These are phyloP conservation scores for Pseudozyma hubeiensis DNA, from an alignment of 1,284 basidiomycete species.

Conservation along the genomic window DNA sequence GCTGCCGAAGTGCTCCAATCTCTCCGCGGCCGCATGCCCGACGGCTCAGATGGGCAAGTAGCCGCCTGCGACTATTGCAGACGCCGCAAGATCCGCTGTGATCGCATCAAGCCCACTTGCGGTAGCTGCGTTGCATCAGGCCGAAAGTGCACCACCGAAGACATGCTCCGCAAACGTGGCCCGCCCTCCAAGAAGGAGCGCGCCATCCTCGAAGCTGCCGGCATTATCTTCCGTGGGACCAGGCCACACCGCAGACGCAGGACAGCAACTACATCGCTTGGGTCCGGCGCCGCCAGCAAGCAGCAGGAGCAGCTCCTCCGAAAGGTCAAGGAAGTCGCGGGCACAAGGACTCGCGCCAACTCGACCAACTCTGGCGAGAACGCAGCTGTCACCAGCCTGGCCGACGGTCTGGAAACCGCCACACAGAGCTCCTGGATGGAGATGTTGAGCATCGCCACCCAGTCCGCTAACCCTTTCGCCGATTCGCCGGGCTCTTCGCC, in stretches of 20 bases:
- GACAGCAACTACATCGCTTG: conserved; percentile 42
- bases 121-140: conserved; percentile 39
- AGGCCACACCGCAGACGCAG: conserved; percentile 43
- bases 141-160: conserved; percentile 50
- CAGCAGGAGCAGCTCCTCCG: conserved; percentile 39
- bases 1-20: conserved; percentile 43
- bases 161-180: conserved; percentile 53
- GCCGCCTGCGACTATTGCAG: conserved; percentile 51
- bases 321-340: conserved; percentile 35
- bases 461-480: conserved; percentile 36
- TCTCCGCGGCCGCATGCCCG: conserved; percentile 46
- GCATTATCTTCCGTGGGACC: conserved; percentile 51
- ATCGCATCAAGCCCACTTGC: conserved; percentile 53
- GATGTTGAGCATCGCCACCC: conserved; percentile 41
- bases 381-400: not conserved
- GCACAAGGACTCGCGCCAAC: conserved; percentile 30
- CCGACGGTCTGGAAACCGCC: conserved; percentile 6
- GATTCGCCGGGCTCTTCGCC: conserved; percentile 40
- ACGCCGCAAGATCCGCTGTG: conserved; percentile 50
- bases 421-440: conserved; percentile 46
- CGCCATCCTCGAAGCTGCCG: conserved; percentile 46
- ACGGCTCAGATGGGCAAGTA: conserved; percentile 48
- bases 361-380: conserved; percentile 31
- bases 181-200: conserved; percentile 52
- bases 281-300: conserved; percentile 38